Evolutionary conservation across 768 basidiomycete genomes (phyloP), one percentile per base, ranked within the genome.

Genomic region (Calocera cornea): DNA sequence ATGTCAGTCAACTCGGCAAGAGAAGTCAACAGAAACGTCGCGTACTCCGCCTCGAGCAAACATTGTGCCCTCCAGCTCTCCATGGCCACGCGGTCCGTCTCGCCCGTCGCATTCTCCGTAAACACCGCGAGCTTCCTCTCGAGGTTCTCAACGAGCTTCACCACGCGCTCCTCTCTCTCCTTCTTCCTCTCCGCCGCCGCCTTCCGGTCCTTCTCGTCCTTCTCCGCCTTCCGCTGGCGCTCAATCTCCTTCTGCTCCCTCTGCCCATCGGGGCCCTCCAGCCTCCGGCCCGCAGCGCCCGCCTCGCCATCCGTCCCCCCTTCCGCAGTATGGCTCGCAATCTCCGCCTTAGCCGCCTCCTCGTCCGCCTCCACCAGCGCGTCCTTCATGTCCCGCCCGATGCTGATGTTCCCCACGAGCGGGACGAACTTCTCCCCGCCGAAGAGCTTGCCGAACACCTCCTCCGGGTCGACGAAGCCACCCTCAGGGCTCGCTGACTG

Each of bases 341-440:
- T 19, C 14, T 41, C 54, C 0, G 67, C 67, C n/a, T 64, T 67
- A 12, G 65, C 69, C 1, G 66, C 67, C 7, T 80, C 83, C 64
- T 89, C 89, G 40, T 88, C 89, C 0, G 86, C 91, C 74, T 94
- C 92, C 73, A 95, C 92, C 73, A 95, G 76, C 2, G 91, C 93
- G 1, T 87, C 83, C 79, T 95, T 95, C 93, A 95, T 94, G 72
- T 95, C 93, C 72, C 84, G 82, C 34, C 90, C 93, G 66, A 95
- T 78, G 69, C 89, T 90, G 71, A 95, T 93, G 49, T 87, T 82
- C 8, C 93, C 93, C 73, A 95, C 94, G 73, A 95, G 90, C 1
- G 90, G 86, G 49, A 86, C 77, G 76, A 95, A 95, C 34, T 86
- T 79, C 65, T 93, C 91, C 1, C 92, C 92, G 49, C 93, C 93